Evolutionary conservation across 1,139 yeast species (phyloP).

Genomic region (Yamadazyma friedrichii): DNA sequence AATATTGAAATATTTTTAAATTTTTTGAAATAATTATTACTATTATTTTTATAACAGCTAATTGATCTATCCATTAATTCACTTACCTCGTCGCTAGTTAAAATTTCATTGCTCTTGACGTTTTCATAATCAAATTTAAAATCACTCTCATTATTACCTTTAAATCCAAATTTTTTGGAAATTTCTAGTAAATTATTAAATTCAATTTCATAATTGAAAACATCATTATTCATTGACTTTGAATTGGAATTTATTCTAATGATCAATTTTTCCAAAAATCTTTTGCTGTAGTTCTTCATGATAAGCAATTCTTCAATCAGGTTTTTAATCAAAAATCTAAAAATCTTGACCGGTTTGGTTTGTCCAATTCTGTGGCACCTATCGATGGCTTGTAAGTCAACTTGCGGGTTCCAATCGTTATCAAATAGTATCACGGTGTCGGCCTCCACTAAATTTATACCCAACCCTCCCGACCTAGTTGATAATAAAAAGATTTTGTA

Average conservation of each 20-base stretch:
- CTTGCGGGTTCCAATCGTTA: slow-evolving; percentile 97
- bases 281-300: slow-evolving; percentile 72
- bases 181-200: slow-evolving; percentile 32
- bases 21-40: slow-evolving; percentile 13
- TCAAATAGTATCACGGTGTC: slow-evolving; percentile 90
- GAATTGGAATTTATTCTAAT: slow-evolving; percentile 44
- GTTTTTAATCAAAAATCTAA: slow-evolving; percentile 69
- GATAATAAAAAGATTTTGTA: slow-evolving; percentile 66
- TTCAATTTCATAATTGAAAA: slow-evolving; percentile 20
- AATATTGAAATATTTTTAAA: slow-evolving; percentile 49
- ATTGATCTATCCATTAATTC: slow-evolving; percentile 56
- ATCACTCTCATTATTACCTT: slow-evolving; percentile 12
- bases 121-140: slow-evolving; percentile 14
- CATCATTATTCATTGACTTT: slow-evolving; percentile 56
- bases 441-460: slow-evolving; percentile 81
- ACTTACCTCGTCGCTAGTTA: slow-evolving; percentile 41
- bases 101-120: slow-evolving; percentile 10
- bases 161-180: slow-evolving; percentile 22
- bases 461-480: slow-evolving; percentile 94
- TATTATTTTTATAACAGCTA: slow-evolving; percentile 36
- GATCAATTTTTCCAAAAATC: slow-evolving; percentile 76
- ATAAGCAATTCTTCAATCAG: slow-evolving; percentile 83
- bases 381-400: slow-evolving; percentile 94
- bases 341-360: slow-evolving; percentile 74
- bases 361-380: slow-evolving; percentile 95